Base-by-base conservation (phyloP, 768 basidiomycete genomes). In the Scleroderma citrinum region DNA sequence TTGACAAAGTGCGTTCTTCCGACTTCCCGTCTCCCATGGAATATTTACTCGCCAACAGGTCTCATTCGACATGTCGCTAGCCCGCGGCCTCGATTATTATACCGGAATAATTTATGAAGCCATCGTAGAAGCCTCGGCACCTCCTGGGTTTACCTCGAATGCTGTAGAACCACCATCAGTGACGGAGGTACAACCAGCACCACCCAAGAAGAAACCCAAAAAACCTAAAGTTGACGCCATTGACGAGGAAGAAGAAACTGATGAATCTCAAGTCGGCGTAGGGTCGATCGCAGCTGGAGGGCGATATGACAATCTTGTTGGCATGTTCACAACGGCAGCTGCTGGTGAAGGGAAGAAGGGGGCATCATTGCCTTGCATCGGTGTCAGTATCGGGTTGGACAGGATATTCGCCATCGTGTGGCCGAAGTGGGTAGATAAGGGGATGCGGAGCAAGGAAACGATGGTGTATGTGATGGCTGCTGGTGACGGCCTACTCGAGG, bases 271-370 rank as follows among this genome's bases (percentile, higher is more conserved):
- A 56, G 83, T 98, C 34, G 96, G 96, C 17, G 92, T 98, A 3
- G 96, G 96, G n/a, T 96, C 93, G 13, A 95, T 99, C 65, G 96
- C 94, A n/a, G 96, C 90, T 1, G 96, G 96, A 11, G 96, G 96
- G 8, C 78, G 96, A 30, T 99, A 99, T 68, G 96, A 98, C 71
- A 83, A 85, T 47, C 85, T 99, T 20, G 95, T 99, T 1, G 86
- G 89, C 26, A 80, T 92, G 74, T 96, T 99, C 74, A 76, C 80
- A n/a, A 74, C 83, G 0, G 86, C 87, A 0, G 87, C 92, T 0
- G 78, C 89, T 0, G 84, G 81, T 2, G 82, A 83, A 45, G 78
- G 80, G 23, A 91, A 88, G 72, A 81, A 81, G 63, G 74, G 75
- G 2, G 64, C 75, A 10, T 69, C 73, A 1, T 75, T 92, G 44